A percentile compares a stretch with the other conserved stretches of the same genome.
These are phyloP conservation scores for Cladosporium sp. DNA, from an alignment of 2,329 filamentous ascomycete species.

Conservation along the genomic window DNA sequence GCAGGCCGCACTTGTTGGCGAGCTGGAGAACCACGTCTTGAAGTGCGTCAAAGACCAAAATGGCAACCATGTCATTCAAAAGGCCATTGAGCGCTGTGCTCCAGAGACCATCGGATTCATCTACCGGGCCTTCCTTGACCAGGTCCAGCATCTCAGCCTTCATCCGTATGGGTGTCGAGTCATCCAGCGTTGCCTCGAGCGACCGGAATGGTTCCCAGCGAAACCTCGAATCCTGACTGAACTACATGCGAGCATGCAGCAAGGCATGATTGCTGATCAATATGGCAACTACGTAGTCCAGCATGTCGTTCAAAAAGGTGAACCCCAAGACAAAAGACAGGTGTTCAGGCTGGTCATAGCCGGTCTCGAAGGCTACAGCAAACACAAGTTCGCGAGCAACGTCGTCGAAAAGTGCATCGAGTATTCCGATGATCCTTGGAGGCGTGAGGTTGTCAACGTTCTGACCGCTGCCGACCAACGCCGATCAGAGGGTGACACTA, in stretches of 20 bases:
- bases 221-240: conserved; percentile 73
- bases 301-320: conserved; percentile 80
- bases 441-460: conserved; percentile 63
- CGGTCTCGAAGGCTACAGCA: conserved; percentile 74
- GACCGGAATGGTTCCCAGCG: conserved; percentile 68
- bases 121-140: conserved; percentile 73
- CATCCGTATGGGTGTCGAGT: conserved; percentile 90
- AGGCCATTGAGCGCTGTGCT: conserved; percentile 80
- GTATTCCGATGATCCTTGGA: conserved; percentile 68
- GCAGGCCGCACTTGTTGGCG: conserved; percentile 78
- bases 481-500: conserved; percentile 56
- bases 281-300: conserved; percentile 97
- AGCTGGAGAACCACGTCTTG: conserved; percentile 75
- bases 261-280: conserved; percentile 76
- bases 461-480: conserved; percentile 63
- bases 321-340: conserved; percentile 67
- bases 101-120: conserved; percentile 80
- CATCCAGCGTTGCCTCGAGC: conserved; percentile 86
- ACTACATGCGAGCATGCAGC: conserved; percentile 68
- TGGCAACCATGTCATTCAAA: conserved; percentile 96
- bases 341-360: conserved; percentile 74
- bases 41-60: conserved; percentile 83
- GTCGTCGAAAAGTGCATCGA: conserved; percentile 93
- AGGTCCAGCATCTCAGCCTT: conserved; percentile 71
- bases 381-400: conserved; percentile 96